A percentile compares a stretch with the other conserved stretches of the same genome.
Conservation (phyloP, 169 alveolate genomes). For the Plasmodium blacklocki region DNA sequence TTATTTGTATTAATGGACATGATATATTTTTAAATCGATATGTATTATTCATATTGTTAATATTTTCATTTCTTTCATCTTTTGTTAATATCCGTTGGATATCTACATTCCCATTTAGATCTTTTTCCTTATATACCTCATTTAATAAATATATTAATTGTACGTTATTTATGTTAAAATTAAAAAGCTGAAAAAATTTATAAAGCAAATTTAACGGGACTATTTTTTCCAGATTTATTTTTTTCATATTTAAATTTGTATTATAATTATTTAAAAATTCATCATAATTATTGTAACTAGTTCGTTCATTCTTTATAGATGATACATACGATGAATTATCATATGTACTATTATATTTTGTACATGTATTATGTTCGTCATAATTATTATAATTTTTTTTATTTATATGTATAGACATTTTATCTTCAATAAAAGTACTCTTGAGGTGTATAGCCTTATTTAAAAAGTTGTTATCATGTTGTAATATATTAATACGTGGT, state of each 20-base stretch:
- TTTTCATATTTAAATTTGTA: conserved; percentile 18
- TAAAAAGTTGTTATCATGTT: conserved; percentile 46
- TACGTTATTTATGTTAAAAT: conserved; percentile 65
- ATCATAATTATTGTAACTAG: conserved; percentile 11
- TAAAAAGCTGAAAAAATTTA: conserved; percentile 63
- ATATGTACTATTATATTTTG: background rate
- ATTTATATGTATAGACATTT: background rate
- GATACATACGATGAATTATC: background rate
- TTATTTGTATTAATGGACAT: conserved; percentile 63
- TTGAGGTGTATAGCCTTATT: conserved; percentile 31
- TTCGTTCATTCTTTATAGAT: background rate
- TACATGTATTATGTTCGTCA: background rate
- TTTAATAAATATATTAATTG: conserved; percentile 43
- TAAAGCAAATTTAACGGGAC: conserved; percentile 54
- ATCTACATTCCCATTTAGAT: conserved; percentile 6
- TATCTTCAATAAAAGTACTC: background rate
- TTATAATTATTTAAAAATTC: conserved; percentile 40
- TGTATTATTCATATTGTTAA: background rate
- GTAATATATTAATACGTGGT: conserved; percentile 55
- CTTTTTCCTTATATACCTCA: conserved; percentile 52
- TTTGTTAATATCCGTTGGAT: background rate
- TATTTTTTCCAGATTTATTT: conserved; percentile 46
- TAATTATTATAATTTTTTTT: background rate
- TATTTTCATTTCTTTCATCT: background rate
- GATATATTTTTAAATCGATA: conserved; percentile 50